Conservation (phyloP, 352 stramenopile species). For the Phytopythium delawarense region DNA sequence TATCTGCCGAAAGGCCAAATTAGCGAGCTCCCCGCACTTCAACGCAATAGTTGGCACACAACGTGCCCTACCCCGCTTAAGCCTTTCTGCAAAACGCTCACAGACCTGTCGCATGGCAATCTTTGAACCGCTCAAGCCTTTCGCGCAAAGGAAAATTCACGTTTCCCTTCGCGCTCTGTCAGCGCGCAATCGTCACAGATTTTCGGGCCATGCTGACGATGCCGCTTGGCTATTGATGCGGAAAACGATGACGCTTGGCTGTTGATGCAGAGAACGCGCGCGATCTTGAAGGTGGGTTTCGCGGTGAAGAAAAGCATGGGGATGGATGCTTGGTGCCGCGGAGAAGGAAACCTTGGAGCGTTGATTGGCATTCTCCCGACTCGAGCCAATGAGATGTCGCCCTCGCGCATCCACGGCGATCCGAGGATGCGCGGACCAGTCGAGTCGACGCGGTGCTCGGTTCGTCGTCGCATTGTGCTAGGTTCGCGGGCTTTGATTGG, state of each 20-base stretch:
- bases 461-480: not conserved
- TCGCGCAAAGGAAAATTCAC: not conserved
- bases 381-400: not conserved
- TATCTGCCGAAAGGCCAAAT: too few relatives aligned
- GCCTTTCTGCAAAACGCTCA: not conserved
- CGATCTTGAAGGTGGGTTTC: not conserved
- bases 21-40: not conserved
- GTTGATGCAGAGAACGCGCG: too few relatives aligned
- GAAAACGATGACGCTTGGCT: too few relatives aligned
- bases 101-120: not conserved
- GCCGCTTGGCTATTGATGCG: not conserved
- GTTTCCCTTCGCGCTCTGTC: not conserved
- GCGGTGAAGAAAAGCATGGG: not conserved
- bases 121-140: not conserved
- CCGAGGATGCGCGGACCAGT: too few relatives aligned
- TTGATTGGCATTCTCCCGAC: not conserved
- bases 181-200: conserved; percentile 4
- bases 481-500: not conserved
- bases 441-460: too few relatives aligned
- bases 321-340: not conserved
- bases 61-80: not conserved
- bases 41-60: not conserved
- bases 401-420: not conserved
- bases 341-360: not conserved
- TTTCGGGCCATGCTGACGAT: not conserved